These are phyloP conservation scores for Phyllostachys edulis DNA, from an alignment of 176 grass and related monocot genomes.

Conservation along the genomic window DNA sequence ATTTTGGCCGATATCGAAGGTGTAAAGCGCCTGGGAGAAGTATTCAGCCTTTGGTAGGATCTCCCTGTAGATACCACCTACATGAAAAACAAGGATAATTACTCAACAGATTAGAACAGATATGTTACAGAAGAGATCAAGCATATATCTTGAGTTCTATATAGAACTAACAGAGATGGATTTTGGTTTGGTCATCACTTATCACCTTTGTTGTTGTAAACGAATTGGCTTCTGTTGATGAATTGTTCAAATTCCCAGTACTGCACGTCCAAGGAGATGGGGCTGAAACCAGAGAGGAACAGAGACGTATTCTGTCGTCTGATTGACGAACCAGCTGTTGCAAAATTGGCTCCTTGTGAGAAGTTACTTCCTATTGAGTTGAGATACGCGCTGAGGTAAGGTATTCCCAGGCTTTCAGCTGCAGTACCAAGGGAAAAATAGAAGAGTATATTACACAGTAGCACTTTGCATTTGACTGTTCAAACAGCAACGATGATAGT, in stretches of 20 bases:
- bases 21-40: constrained; percentile 89
- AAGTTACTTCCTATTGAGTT: constrained; percentile 86
- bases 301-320: constrained; percentile 67
- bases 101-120: not conserved
- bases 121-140: not conserved
- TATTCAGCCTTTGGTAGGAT: constrained; percentile 67
- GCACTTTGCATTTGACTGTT: not conserved
- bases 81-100: not conserved
- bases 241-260: constrained; percentile 87
- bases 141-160: not conserved
- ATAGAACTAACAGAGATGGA: not conserved
- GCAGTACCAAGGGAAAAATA: not conserved
- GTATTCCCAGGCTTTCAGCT: constrained; percentile 74
- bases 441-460: not conserved
- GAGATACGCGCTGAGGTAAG: constrained; percentile 79
- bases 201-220: constrained; percentile 55
- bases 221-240: constrained; percentile 64
- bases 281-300: constrained; percentile 77
- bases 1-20: constrained; percentile 96
- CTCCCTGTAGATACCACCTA: constrained; percentile 66
- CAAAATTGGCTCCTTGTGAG: constrained; percentile 88
- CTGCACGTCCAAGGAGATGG: constrained; percentile 86
- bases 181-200: not conserved
- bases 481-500: not conserved
- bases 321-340: constrained; percentile 85